Percentiles rank a stretch among this genome's conserved stretches.
Evolutionary conservation across 1,139 yeast genomes (phyloP).

Genomic region (Kurtzmaniella quercitrusa): DNA sequence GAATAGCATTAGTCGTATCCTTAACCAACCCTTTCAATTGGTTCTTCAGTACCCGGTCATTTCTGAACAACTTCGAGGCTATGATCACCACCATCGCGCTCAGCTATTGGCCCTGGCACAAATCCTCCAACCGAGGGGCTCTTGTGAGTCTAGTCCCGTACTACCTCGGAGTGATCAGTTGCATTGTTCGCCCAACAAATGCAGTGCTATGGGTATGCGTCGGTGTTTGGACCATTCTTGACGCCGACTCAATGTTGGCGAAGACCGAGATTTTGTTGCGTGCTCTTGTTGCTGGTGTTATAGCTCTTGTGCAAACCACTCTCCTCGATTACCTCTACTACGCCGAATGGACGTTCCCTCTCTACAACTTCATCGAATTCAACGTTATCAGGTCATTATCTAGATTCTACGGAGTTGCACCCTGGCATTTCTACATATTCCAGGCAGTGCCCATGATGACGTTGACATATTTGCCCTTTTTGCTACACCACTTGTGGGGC

Average conservation of each 20-base stretch:
- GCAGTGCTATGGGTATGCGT: conserved; percentile 66
- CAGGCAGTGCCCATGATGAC: conserved; percentile 81
- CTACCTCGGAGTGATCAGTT: conserved; percentile 48
- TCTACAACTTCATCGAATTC: conserved; percentile 66
- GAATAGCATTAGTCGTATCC: conserved; percentile 47
- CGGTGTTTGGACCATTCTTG: conserved; percentile 28
- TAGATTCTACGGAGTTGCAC: conserved; percentile 78
- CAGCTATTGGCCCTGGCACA: conserved; percentile 67
- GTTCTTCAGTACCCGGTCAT: conserved; percentile 76
- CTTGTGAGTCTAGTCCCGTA: conserved; percentile 11
- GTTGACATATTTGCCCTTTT: conserved; percentile 62
- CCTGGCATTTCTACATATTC: conserved; percentile 77
- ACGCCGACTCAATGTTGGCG: background rate
- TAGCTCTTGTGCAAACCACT: conserved; percentile 9
- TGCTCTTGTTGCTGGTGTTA: background rate
- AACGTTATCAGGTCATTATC: conserved; percentile 73
- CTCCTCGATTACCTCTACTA: conserved; percentile 61
- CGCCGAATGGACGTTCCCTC: conserved; percentile 55
- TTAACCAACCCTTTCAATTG: conserved; percentile 77
- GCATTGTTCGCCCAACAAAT: conserved; percentile 81
- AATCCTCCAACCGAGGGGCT: conserved; percentile 6
- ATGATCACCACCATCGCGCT: conserved; percentile 67
- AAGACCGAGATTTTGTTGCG: background rate
- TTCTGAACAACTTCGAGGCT: conserved; percentile 81
- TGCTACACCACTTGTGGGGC: conserved; percentile 16